Conservation (phyloP, 257 asterid species). For the Eustoma russellianum region DNA sequence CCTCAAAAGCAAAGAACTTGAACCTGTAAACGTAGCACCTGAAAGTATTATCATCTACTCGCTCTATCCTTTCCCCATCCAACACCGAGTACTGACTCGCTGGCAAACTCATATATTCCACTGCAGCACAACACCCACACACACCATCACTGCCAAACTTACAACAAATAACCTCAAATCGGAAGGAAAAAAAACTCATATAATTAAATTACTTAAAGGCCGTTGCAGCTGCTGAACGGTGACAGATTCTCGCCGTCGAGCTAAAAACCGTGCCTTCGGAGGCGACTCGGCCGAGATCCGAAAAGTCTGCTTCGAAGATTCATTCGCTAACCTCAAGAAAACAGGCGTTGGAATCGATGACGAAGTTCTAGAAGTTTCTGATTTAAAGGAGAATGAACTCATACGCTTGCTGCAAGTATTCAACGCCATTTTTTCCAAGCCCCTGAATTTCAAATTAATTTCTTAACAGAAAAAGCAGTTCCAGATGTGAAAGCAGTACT, state of each 20-base stretch:
- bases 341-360: constrained; percentile 11
- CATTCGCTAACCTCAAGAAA: constrained; percentile 29
- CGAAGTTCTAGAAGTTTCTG: constrained; percentile 31
- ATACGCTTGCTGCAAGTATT: constrained; percentile 16
- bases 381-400: constrained; percentile 26
- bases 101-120: constrained; percentile 93
- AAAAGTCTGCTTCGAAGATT: constrained; percentile 33
- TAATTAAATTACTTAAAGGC: constrained; percentile 39
- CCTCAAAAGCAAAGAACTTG: constrained; percentile 80
- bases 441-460: too few relatives aligned
- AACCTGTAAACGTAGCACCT: constrained; percentile 76
- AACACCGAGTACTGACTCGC: constrained; percentile 98
- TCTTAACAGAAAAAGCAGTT: background rate
- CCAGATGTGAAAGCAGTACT: too few relatives aligned
- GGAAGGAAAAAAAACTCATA: background rate
- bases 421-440: constrained; percentile 32
- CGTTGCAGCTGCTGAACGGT: constrained; percentile 70
- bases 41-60: constrained; percentile 82
- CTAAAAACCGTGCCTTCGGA: constrained; percentile 66
- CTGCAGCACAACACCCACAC: constrained; percentile 18
- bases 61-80: constrained; percentile 94
- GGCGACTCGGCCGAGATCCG: constrained; percentile 60
- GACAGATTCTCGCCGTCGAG: constrained; percentile 53
- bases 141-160: background rate
- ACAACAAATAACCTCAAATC: background rate